Evolutionary conservation across 225 moss, liverwort and hornwort genomes (phyloP), one percentile per base, ranked within the genome.

Genomic region (Physcomitrium patens): DNA sequence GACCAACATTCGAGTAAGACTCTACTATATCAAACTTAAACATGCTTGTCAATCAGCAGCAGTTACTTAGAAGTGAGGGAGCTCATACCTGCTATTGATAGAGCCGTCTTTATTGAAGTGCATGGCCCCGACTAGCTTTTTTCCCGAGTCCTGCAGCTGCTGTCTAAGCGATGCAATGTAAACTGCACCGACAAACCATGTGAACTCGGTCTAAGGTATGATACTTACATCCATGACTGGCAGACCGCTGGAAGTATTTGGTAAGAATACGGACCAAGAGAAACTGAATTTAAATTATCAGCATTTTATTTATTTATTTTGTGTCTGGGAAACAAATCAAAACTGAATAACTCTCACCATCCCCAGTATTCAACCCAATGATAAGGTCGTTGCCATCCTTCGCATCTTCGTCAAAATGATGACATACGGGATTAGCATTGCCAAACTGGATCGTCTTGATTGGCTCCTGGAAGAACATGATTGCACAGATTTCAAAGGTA

Each of bases 21-120:
- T 19, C 16, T 68, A 53, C 24, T 47, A 15, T 42, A 19, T n/a
- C 71, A 68, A 18, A 69, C 55, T 70, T 60, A 52, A 41, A 67
- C 31, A 58, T 80, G 48, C 37, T 77, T 60, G 54, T 50, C 69
- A 60, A 75, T 52, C 67, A 45, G 65, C 54, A 79, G 27, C 58
- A 68, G 64, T 48, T 51, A 68, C 22, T 56, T 60, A 58, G 23
- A 71, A 60, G 64, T 54, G 43, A 24, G 13, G 55, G n/a, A 19
- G 59, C 23, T 46, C 61, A 60, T 72, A 99, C 99, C 93, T 95
- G 85, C 81, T 80, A 62, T 89, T 90, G 53, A 93, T 92, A 68
- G 91, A 91, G 42, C 93, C 99, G 70, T 99, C 99, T 80, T 95
- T 99, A 85, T 92, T 95, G 69, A 93, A 95, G 61, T 99, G 99